A percentile compares a stretch with the other conserved stretches of the same genome.
phyloP scores from a whole-genome alignment of 352 stramenopile species.

The Globisporangium irregulare region DNA sequence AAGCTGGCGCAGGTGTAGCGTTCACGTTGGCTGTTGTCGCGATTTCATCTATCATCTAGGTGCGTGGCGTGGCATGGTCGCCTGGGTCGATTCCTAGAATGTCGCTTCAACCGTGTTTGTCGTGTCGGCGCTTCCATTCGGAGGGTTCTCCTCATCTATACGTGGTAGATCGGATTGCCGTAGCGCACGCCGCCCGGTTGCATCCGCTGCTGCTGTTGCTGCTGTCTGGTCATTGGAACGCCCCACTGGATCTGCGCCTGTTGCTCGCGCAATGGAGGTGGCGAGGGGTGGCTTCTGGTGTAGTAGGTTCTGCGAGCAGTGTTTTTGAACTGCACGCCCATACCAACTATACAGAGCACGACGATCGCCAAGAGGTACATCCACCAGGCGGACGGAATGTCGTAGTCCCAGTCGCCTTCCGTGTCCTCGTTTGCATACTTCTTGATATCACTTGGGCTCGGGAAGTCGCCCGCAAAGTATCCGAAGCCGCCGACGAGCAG shows the following conservation, averaged over 20 bases:
- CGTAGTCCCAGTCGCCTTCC: conserved; percentile 45
- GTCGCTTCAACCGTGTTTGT: too few relatives aligned
- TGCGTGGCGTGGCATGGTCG: too few relatives aligned
- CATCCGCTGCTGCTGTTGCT: conserved; percentile 5
- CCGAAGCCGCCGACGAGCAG: conserved; percentile 53
- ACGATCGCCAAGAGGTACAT: conserved; percentile 48
- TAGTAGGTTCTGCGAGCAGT: conserved; percentile 29
- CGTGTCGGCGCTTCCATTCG: too few relatives aligned
- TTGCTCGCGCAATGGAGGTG: neutral
- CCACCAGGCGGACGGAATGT: conserved; percentile 61
- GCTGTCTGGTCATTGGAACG: conserved; percentile 2
- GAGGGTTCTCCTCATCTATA: neutral
- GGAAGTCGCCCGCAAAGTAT: conserved; percentile 62
- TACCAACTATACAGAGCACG: conserved; percentile 45
- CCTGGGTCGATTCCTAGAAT: too few relatives aligned
- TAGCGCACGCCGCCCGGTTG: conserved; percentile 6
- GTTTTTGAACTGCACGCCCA: conserved; percentile 59
- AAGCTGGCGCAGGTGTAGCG: too few relatives aligned
- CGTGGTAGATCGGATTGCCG: conserved; percentile 16
- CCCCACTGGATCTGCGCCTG: neutral
- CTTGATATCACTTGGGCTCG: conserved; percentile 46
- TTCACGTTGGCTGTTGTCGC: too few relatives aligned
- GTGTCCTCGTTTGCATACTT: conserved; percentile 30
- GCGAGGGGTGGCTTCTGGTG: conserved; percentile 6
- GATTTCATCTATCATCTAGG: too few relatives aligned